phyloP scores from a whole-genome alignment of 2,329 filamentous ascomycete species.

The Cercospora brassicicola region DNA sequence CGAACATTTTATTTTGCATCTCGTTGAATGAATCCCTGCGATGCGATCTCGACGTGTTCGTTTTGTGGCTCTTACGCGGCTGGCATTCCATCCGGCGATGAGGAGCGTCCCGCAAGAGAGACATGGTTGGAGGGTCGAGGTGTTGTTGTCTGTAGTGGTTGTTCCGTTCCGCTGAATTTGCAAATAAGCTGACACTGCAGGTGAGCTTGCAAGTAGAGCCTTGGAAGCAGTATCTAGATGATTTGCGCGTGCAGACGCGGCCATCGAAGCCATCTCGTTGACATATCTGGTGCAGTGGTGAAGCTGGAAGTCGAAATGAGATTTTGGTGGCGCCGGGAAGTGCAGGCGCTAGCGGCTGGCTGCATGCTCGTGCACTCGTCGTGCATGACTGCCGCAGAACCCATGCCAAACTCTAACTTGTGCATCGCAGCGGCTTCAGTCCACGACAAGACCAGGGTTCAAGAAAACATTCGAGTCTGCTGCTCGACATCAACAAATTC shows the following conservation, averaged over 20 bases:
- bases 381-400: background rate
- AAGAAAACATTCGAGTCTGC: background rate
- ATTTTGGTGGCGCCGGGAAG: background rate
- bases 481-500: background rate
- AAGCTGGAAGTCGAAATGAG: background rate
- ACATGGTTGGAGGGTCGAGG: slow-evolving; percentile 56
- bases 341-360: slow-evolving; percentile 14
- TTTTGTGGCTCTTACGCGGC: background rate
- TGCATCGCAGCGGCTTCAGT: background rate
- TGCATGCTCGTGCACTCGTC: background rate
- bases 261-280: slow-evolving; percentile 1
- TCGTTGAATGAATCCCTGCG: background rate
- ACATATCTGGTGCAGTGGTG: background rate
- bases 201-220: slow-evolving; percentile 15
- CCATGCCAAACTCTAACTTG: background rate
- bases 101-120: slow-evolving; percentile 62
- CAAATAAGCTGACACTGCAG: slow-evolving; percentile 21
- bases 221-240: slow-evolving; percentile 13
- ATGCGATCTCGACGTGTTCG: slow-evolving; percentile 13
- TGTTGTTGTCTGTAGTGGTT: slow-evolving; percentile 46
- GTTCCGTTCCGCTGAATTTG: slow-evolving; percentile 6
- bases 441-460: slow-evolving; percentile 1
- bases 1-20: background rate
- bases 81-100: slow-evolving; percentile 48
- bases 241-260: background rate